Evolutionary conservation across 108 stramenopile genomes (phyloP).

Genomic region (Pseudonitzschia pungens): DNA sequence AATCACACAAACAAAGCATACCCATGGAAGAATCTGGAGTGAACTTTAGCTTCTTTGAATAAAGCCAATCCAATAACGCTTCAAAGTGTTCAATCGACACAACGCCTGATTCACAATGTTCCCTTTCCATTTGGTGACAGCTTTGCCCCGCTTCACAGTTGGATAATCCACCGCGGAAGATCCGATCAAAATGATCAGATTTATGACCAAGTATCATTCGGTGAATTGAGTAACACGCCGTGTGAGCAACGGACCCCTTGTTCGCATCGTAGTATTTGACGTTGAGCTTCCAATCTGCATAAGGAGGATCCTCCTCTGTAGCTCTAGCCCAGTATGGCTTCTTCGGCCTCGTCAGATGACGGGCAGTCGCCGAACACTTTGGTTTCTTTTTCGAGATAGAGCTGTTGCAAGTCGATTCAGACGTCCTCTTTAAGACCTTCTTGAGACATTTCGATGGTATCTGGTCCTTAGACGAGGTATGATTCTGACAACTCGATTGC

Average conservation of each 20-base stretch:
- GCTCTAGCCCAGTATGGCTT: background rate
- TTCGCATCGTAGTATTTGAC: background rate
- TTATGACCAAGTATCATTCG: background rate
- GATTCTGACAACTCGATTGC: too few species aligned
- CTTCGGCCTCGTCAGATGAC: too few species aligned
- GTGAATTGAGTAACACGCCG: background rate
- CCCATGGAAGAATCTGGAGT: background rate
- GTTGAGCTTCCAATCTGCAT: background rate
- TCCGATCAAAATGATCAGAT: background rate
- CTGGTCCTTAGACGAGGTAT: too few species aligned
- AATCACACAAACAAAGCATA: background rate
- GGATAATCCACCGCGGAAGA: background rate
- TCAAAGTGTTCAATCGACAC: background rate
- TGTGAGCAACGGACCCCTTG: background rate
- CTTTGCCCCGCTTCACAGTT: background rate
- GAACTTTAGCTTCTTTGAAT: background rate
- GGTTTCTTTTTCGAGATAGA: too few species aligned
- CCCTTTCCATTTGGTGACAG: background rate
- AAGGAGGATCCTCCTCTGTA: background rate
- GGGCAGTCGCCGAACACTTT: too few species aligned
- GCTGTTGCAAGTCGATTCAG: too few species aligned
- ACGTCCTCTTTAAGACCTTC: too few species aligned
- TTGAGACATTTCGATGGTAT: too few species aligned
- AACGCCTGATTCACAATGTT: background rate
- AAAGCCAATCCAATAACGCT: background rate